These are phyloP conservation scores for Olyra latifolia DNA, from an alignment of 176 grass and related monocot genomes.

Conservation along the genomic window DNA sequence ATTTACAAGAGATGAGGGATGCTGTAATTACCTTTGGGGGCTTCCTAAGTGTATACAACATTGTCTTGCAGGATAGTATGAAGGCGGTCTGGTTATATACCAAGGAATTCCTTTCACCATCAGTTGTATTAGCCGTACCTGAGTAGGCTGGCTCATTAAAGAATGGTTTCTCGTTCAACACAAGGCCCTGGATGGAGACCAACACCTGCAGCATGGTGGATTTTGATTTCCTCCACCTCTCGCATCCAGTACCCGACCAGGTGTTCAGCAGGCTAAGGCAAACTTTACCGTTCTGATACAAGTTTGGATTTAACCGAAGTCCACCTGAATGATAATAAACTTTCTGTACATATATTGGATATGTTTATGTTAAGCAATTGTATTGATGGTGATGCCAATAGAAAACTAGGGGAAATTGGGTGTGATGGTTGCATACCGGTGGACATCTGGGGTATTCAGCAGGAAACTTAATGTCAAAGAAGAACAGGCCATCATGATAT, in stretches of 20 bases:
- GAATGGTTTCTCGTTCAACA: constrained; percentile 73
- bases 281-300: constrained; percentile 72
- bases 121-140: constrained; percentile 32
- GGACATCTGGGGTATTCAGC: constrained; percentile 49
- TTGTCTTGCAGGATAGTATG: constrained; percentile 64
- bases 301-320: constrained; percentile 70
- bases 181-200: constrained; percentile 74
- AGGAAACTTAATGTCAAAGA: constrained; percentile 76
- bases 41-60: constrained; percentile 56
- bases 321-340: constrained; percentile 77
- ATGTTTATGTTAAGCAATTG: background rate
- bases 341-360: constrained; percentile 43
- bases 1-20: background rate
- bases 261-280: constrained; percentile 89
- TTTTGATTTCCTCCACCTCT: constrained; percentile 68
- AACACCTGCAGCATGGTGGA: constrained; percentile 75
- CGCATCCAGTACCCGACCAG: constrained; percentile 66
- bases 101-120: constrained; percentile 62
- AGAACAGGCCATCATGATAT: constrained; percentile 75
- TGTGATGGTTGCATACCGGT: constrained; percentile 42
- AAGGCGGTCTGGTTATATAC: constrained; percentile 66
- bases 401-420: constrained; percentile 5
- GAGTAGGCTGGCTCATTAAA: constrained; percentile 71
- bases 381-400: background rate
- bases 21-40: constrained; percentile 58